phyloP scores from a whole-genome alignment of 768 basidiomycete species.

The Naganishia randhawae region DNA sequence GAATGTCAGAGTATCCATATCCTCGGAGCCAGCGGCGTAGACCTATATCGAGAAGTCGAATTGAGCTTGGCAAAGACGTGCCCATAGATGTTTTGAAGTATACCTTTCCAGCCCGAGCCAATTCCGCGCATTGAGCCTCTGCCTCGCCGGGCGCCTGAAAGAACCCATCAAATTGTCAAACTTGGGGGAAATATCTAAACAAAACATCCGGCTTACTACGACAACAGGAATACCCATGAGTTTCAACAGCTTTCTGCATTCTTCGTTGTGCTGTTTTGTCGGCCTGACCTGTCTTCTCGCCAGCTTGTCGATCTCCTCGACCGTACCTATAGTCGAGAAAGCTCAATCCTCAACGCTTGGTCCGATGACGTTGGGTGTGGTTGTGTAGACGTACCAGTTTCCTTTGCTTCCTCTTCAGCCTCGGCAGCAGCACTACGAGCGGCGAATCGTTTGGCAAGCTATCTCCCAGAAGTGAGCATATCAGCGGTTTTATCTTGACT shows the following conservation, averaged over 20 bases:
- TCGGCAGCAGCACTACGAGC: conserved; percentile 87
- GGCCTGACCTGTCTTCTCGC: conserved; percentile 88
- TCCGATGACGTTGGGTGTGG: background rate
- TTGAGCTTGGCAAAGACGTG: background rate
- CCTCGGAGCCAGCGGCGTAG: conserved; percentile 95
- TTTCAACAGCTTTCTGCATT: conserved; percentile 76
- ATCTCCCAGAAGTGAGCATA: background rate
- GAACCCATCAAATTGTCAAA: conserved; percentile 8
- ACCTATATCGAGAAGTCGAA: conserved; percentile 57
- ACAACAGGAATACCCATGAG: conserved; percentile 98
- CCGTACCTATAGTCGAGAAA: conserved; percentile 58
- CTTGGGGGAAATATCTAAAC: background rate
- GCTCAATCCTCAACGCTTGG: no score
- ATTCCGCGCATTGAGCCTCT: conserved; percentile 96
- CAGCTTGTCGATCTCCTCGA: conserved; percentile 87
- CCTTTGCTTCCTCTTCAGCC: conserved; percentile 92
- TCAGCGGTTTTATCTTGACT: background rate
- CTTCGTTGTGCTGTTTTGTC: conserved; percentile 92
- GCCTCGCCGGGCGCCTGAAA: conserved; percentile 92
- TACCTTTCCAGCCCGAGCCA: conserved; percentile 92
- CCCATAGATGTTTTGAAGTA: no score
- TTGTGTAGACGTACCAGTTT: conserved; percentile 59
- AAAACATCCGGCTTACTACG: conserved; percentile 58
- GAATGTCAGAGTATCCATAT: conserved; percentile 99
- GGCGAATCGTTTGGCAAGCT: conserved; percentile 97